A percentile compares a stretch with the other conserved stretches of the same genome.
These are phyloP conservation scores for Basidiobolus meristosporus DNA, from an alignment of 371 early-diverging fungal species.

Conservation along the genomic window DNA sequence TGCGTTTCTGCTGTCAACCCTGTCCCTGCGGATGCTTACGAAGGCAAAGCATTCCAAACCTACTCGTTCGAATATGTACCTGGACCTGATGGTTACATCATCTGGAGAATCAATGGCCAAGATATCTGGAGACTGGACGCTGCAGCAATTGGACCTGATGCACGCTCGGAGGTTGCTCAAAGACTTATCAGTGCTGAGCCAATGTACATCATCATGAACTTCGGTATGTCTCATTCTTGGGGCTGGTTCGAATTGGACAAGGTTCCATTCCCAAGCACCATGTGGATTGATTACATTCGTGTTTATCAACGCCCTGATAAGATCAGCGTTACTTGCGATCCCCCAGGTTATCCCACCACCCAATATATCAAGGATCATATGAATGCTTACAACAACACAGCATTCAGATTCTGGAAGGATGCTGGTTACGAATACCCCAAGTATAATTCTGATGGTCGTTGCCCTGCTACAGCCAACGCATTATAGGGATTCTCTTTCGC, in stretches of 20 bases:
- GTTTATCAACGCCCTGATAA: constrained; percentile 25
- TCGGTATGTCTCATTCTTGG: constrained; percentile 19
- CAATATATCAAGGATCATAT: constrained; percentile 17
- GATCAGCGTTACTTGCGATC: constrained; percentile 23
- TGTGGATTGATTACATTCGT: no score
- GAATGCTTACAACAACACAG: constrained; percentile 7
- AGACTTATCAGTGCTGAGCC: constrained; percentile 4
- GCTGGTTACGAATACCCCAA: constrained; percentile 8
- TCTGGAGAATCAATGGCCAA: constrained; percentile 2
- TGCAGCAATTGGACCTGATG: constrained; percentile 3
- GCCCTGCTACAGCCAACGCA: no score
- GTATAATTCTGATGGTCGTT: not conserved
- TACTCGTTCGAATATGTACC: constrained; percentile 4
- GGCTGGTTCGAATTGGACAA: constrained; percentile 10
- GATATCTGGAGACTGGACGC: constrained; percentile 1
- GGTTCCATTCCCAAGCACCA: constrained; percentile 20
- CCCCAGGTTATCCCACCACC: constrained; percentile 20
- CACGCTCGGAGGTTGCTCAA: not conserved
- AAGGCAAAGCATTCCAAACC: not conserved
- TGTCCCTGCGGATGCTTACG: constrained; percentile 1
- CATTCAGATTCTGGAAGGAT: constrained; percentile 5
- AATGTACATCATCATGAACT: constrained; percentile 12
- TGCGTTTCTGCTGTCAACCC: constrained; percentile 1
- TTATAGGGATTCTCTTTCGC: no score
- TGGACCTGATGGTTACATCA: constrained; percentile 3